Base-by-base conservation (phyloP, 495 filamentous ascomycete species). In the Tuber melanosporum region DNA sequence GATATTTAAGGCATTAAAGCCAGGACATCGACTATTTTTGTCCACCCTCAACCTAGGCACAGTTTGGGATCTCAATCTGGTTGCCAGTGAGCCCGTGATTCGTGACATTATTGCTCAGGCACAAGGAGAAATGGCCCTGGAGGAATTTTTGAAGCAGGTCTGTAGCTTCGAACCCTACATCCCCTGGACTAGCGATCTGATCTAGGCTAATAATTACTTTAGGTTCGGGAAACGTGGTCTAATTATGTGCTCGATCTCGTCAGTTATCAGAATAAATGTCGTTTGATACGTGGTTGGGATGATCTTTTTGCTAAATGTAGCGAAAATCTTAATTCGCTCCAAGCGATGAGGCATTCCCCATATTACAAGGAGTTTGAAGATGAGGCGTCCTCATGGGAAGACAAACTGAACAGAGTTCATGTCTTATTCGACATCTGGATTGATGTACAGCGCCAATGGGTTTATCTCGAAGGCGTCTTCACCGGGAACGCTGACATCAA, bases 321-420 rank as follows among this genome's bases (percentile, higher is more conserved):
- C 82, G 95, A 99, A 84, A 96, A 99, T 82, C 85, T 98, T 57
- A 98, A 97, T 85, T 98, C 95, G 15, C 85, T 99, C 71, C 96
- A 98, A 85, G 96, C 95, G 32, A 99, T 99, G 95, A 91, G 93
- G 83, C 95, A 99, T 84, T 99, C 95, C 9, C 95, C 95, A 0
- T 99, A 98, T 84, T 98, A 96, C 86, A 97, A 97, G 84, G 94
- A 97, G 80, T 99, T 99, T 79, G 95, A 98, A 83, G 95, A 98
- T 80, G 96, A 98, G 78, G 95, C 95, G 32, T 91, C 94, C 3
- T 89, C 90, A 4, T 99, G 96, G 96, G 95, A 99, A 85, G 95
- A 99, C 84, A 97, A 96, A 81, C 88, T 99, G 66, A 99, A 99
- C 84, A 91, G 96, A 52, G 93, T 98, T 36, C 95, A 98, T 84